phyloP scores from a whole-genome alignment of 2,329 filamentous ascomycete genomes.

The Talaromyces sp. region DNA sequence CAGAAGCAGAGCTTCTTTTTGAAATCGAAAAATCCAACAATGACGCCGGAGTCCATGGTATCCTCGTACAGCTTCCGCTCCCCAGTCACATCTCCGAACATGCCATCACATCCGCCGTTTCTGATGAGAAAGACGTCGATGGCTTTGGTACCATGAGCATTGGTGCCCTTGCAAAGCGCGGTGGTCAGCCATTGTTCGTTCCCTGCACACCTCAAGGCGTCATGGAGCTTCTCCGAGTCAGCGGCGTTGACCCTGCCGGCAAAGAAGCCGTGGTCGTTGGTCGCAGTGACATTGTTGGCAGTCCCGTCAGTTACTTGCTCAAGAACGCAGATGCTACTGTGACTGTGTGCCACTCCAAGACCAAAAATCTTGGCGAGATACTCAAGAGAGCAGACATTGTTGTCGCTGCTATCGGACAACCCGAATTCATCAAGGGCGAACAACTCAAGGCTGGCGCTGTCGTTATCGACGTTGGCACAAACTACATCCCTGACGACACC shows the following conservation, averaged over 20 bases:
- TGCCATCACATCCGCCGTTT: conserved; percentile 80
- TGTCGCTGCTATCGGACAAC: conserved; percentile 84
- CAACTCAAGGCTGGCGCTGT: conserved; percentile 95
- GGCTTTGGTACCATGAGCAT: conserved; percentile 94
- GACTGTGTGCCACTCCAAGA: conserved; percentile 92
- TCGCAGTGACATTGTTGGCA: conserved; percentile 94
- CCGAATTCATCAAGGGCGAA: conserved; percentile 86
- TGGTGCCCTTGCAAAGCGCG: conserved; percentile 92
- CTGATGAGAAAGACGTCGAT: conserved; percentile 95
- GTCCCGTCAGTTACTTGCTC: conserved; percentile 90
- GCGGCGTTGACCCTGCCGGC: conserved; percentile 76
- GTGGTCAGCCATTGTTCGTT: conserved; percentile 81
- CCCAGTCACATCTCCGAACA: conserved; percentile 90
- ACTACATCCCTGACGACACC: conserved; percentile 82
- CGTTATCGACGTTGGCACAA: conserved; percentile 96
- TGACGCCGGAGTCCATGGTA: conserved; percentile 79
- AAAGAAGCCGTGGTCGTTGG: conserved; percentile 95
- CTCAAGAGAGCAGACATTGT: conserved; percentile 85
- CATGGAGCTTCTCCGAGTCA: conserved; percentile 84
- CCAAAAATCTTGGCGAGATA: conserved; percentile 66
- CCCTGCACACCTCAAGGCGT: conserved; percentile 97
- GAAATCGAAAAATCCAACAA: conserved; percentile 80
- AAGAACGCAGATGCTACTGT: conserved; percentile 96
- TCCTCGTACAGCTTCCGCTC: conserved; percentile 89
- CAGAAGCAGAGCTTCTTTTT: conserved; percentile 81